Evolutionary conservation across 768 basidiomycete genomes (phyloP), one percentile per base, ranked within the genome.

Genomic region (Stropharia rugosoannulata): DNA sequence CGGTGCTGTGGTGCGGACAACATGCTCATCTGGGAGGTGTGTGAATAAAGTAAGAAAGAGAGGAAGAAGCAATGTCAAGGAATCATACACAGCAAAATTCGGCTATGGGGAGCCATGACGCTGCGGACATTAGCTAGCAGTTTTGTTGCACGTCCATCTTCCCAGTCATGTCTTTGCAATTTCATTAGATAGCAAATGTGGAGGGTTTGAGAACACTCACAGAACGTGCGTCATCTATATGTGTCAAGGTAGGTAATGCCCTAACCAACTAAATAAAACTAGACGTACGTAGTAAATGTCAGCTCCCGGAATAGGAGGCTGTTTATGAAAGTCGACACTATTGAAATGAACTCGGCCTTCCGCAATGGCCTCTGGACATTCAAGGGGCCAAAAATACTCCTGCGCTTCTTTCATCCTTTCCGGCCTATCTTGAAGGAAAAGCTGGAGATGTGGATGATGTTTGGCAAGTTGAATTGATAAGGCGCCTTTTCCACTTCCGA

Each of bases 271-370:
- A 54, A 4, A 12, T 15, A 37, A 49, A 25, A n/a, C 0, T 15
- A 36, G 15, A 66, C 72, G 55, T 52, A 80, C 78, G 61, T 77
- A 77, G 59, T 79, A 78, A 13, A 78, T 63, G 56, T 77, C 72
- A 42, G 70, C 73, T 12, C 66, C 70, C 11, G 59, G 57, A 38
- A 72, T 66, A 1, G 77, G 75, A 4, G 71, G 44, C 16, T 73
- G 70, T 9, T 59, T 62, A 54, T 78, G 74, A 59, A 80, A 79
- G 51, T 80, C 73, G 25, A 79, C 62, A 0, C 69, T 55, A 15
- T 68, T 51, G 56, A 80, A 76, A n/a, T 68, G 57, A n/a, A 79
- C 66, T 7, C 73, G 63, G 15, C 65, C 52, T 42, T 70, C 63
- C 43, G 62, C 59, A 11, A 78, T 65, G 7, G 71, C 74, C 39